Evolutionary conservation across 805 yeast species (phyloP).

Genomic region (Metschnikowia aberdeeniae): DNA sequence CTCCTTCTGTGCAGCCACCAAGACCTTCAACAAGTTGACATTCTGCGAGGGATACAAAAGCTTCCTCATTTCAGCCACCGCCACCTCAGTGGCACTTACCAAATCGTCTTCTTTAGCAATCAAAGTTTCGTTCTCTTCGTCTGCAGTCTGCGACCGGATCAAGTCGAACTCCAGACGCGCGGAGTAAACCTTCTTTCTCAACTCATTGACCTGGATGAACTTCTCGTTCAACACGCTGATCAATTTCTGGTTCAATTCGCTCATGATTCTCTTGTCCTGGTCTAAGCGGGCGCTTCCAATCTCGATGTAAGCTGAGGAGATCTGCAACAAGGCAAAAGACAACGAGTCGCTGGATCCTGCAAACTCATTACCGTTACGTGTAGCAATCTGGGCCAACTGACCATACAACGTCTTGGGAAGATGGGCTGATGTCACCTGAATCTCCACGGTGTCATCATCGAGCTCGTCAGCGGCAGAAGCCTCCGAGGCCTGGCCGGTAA

Average conservation of each 20-base stretch:
- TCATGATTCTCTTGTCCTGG: slow-evolving; percentile 61
- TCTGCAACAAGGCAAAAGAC: slow-evolving; percentile 49
- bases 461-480: slow-evolving; percentile 3
- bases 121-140: slow-evolving; percentile 49
- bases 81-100: slow-evolving; percentile 71
- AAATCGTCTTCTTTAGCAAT: slow-evolving; percentile 70
- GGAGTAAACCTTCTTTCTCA: slow-evolving; percentile 65
- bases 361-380: slow-evolving; percentile 43
- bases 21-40: slow-evolving; percentile 59
- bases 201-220: slow-evolving; percentile 55
- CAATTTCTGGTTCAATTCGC: slow-evolving; percentile 56
- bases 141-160: slow-evolving; percentile 50
- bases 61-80: slow-evolving; percentile 75
- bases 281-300: slow-evolving; percentile 66
- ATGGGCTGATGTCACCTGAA: slow-evolving; percentile 31
- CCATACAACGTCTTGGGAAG: slow-evolving; percentile 73
- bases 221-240: slow-evolving; percentile 50
- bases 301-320: slow-evolving; percentile 53
- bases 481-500: slow-evolving; percentile 32
- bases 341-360: slow-evolving; percentile 46
- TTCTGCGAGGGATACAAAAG: slow-evolving; percentile 65
- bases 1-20: slow-evolving; percentile 65
- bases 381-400: slow-evolving; percentile 57
- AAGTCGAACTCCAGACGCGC: slow-evolving; percentile 70
- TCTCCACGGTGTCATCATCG: slow-evolving; percentile 19